Evolutionary conservation across 805 yeast species (phyloP).

Genomic region (Candida wancherniae): DNA sequence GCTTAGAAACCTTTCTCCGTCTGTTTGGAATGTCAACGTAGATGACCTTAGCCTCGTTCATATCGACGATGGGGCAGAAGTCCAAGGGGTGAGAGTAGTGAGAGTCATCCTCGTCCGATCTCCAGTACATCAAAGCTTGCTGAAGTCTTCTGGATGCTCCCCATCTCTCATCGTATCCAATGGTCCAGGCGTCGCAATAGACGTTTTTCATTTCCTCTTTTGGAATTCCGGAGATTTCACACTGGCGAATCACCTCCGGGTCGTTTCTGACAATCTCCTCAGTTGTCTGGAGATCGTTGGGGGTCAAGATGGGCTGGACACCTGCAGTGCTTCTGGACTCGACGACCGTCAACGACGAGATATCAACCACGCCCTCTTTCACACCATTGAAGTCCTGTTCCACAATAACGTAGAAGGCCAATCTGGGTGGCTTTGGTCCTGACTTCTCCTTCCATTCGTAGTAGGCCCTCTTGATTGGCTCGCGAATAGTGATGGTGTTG

Average conservation of each 20-base stretch:
- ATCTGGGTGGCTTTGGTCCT: constrained; percentile 62
- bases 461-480: constrained; percentile 62
- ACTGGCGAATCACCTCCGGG: constrained; percentile 68
- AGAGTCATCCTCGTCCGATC: constrained; percentile 72
- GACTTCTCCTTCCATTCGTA: constrained; percentile 59
- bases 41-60: constrained; percentile 62
- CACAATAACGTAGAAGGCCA: constrained; percentile 61
- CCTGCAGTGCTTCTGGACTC: constrained; percentile 49
- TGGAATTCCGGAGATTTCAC: constrained; percentile 65
- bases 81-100: constrained; percentile 73
- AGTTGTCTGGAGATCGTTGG: constrained; percentile 57
- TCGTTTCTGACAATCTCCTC: constrained; percentile 66
- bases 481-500: constrained; percentile 67
- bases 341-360: constrained; percentile 44
- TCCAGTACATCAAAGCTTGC: constrained; percentile 77
- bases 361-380: constrained; percentile 66
- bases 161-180: constrained; percentile 73
- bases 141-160: constrained; percentile 71
- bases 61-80: constrained; percentile 78
- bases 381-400: constrained; percentile 57
- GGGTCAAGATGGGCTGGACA: constrained; percentile 71
- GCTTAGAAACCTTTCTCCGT: constrained; percentile 67
- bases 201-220: constrained; percentile 54
- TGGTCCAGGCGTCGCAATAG: constrained; percentile 67
- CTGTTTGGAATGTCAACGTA: constrained; percentile 71